phyloP scores from a whole-genome alignment of 192 early-diverging fungal genomes.

The Spizellomyces sp. region DNA sequence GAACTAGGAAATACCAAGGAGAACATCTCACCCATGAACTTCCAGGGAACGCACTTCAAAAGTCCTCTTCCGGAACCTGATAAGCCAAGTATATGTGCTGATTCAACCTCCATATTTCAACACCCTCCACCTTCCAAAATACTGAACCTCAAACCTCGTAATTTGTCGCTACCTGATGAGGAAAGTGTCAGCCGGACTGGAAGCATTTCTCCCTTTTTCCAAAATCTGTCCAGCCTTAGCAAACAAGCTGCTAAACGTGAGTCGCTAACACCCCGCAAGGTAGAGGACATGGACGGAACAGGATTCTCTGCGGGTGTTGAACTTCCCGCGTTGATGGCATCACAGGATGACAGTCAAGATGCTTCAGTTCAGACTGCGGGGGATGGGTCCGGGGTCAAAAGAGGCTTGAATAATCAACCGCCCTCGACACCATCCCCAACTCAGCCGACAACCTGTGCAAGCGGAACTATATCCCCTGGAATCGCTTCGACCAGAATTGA shows the following conservation, averaged over 20 bases:
- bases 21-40: background rate
- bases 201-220: slow-evolving; percentile 9
- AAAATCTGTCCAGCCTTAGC: background rate
- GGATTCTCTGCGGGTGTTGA: background rate
- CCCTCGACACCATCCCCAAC: background rate
- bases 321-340: background rate
- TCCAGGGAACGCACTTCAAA: no score
- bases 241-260: background rate
- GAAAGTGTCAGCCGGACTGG: background rate
- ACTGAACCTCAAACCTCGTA: background rate
- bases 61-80: background rate
- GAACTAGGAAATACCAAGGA: background rate
- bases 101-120: background rate
- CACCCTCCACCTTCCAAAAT: background rate
- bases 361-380: background rate
- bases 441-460: background rate
- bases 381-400: background rate
- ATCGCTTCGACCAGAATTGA: no score
- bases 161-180: background rate
- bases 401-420: background rate
- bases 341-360: background rate
- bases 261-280: background rate
- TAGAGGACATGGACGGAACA: no score
- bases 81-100: background rate
- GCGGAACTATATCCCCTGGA: no score